phyloP scores from a whole-genome alignment of 768 basidiomycete species.

The Panaeolus papilionaceus region DNA sequence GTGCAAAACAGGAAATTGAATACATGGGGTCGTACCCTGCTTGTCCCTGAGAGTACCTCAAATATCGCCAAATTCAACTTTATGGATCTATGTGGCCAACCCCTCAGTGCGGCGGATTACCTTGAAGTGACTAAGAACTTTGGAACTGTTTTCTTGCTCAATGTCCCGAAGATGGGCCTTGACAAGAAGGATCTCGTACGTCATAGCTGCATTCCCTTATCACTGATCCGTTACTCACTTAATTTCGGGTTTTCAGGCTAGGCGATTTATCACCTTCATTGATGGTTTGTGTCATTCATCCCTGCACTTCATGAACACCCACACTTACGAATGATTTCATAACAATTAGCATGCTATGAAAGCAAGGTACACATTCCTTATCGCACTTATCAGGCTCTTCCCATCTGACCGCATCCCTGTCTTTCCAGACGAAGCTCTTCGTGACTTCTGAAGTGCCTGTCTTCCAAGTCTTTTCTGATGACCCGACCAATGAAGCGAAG shows the following conservation, averaged over 20 bases:
- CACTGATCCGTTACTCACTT: neutral
- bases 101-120: slow-evolving; percentile 95
- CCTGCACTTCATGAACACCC: neutral
- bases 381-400: neutral
- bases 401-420: slow-evolving; percentile 7
- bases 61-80: slow-evolving; percentile 89
- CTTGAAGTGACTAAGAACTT: slow-evolving; percentile 91
- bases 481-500: slow-evolving; percentile 42
- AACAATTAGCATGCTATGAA: slow-evolving; percentile 80
- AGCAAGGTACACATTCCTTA: slow-evolving; percentile 63
- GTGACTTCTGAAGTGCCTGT: slow-evolving; percentile 93
- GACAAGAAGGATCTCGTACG: slow-evolving; percentile 84
- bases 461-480: slow-evolving; percentile 87
- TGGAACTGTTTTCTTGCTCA: slow-evolving; percentile 84
- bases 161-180: slow-evolving; percentile 89
- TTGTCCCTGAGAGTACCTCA: slow-evolving; percentile 80
- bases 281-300: slow-evolving; percentile 63
- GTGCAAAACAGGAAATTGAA: slow-evolving; percentile 67
- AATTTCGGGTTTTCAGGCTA: slow-evolving; percentile 59
- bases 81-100: slow-evolving; percentile 83
- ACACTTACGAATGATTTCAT: slow-evolving; percentile 10
- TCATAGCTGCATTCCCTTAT: slow-evolving; percentile 21
- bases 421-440: slow-evolving; percentile 82
- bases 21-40: slow-evolving; percentile 91
- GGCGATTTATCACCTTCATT: slow-evolving; percentile 97